Base-by-base conservation (phyloP, 306 rosid genomes). In the Prunus mongolica region DNA sequence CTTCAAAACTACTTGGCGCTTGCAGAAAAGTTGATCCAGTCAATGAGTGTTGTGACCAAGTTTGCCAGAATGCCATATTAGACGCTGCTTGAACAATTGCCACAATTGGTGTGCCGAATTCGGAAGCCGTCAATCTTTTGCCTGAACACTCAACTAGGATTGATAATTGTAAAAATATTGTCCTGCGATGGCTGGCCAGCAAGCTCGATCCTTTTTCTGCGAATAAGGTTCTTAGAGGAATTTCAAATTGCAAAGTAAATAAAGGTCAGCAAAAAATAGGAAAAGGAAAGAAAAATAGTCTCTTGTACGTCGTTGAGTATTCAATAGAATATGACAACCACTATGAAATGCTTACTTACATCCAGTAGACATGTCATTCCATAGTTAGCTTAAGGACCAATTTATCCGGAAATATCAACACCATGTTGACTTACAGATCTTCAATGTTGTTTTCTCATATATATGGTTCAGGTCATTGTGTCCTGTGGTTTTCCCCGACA, bases 41-140 rank as follows among this genome's bases (percentile, higher is more conserved):
- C 57, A 81, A 76, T 57, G 89, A 91, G 86, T 91, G 93, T 72
- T 91, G 96, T 72, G 80, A 81, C 44, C 88, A 82, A 86, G 86
- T 83, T 73, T 91, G 92, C 77, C 85, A 87, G 61, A 89, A 78
- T 81, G 87, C 93, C 54, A 83, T 87, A 60, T 16, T 80, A 46
- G 77, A 83, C 65, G 88, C 88, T 68, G 85, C 93, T 60, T 82
- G 77, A 74, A 89, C 77, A 76, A 84, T 89, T 55, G 78, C 89
- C 14, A 34, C 80, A 67, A 80, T 80, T 77, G 86, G 80, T 62
- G 54, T 81, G 84, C 80, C 90, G 55, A 81, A 71, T 74, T 70
- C n/a, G 74, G 57, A 79, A 50, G 82, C 57, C 64, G 66, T 76
- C 22, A 77, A 52, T 61, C 76, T 47, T 15, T 74, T 69, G 46